phyloP scores from a whole-genome alignment of 2,329 filamentous ascomycete species.

The Clarireedia homoeocarpa region DNA sequence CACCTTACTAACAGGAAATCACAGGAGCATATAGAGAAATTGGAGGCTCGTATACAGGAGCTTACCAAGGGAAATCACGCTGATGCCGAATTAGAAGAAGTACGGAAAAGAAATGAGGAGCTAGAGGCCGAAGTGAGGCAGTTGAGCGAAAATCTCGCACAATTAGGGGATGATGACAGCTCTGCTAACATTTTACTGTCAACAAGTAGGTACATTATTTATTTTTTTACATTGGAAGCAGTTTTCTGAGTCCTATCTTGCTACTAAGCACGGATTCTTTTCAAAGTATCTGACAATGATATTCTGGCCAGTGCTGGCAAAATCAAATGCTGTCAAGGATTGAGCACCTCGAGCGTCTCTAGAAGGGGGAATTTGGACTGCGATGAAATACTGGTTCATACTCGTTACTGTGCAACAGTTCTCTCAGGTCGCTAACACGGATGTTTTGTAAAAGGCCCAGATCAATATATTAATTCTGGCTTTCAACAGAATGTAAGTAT shows the following conservation, averaged over 20 bases:
- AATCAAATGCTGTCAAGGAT: too few relatives aligned
- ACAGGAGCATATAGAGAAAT: slow-evolving; percentile 63
- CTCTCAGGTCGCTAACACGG: not conserved
- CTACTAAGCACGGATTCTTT: too few relatives aligned
- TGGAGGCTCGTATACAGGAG: slow-evolving; percentile 69
- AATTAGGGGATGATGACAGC: slow-evolving; percentile 10
- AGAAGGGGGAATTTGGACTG: too few relatives aligned
- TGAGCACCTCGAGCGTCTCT: too few relatives aligned
- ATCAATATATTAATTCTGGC: not conserved
- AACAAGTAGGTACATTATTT: not conserved
- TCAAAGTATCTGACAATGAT: too few relatives aligned
- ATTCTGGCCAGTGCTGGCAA: not conserved
- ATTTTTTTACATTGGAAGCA: too few relatives aligned
- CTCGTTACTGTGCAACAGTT: not conserved
- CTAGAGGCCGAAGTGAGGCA: slow-evolving; percentile 44
- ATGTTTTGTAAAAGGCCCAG: not conserved
- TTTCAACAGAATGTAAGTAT: not conserved
- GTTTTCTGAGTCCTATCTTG: too few relatives aligned
- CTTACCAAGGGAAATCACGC: slow-evolving; percentile 46
- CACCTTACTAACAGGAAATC: not conserved
- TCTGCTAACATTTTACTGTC: not conserved
- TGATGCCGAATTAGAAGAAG: slow-evolving; percentile 38
- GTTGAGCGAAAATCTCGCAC: slow-evolving; percentile 18
- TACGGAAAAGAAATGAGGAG: slow-evolving; percentile 43
- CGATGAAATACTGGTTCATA: too few relatives aligned